Conservation (phyloP, 140 eudicot species). For the Cichorium intybus region DNA sequence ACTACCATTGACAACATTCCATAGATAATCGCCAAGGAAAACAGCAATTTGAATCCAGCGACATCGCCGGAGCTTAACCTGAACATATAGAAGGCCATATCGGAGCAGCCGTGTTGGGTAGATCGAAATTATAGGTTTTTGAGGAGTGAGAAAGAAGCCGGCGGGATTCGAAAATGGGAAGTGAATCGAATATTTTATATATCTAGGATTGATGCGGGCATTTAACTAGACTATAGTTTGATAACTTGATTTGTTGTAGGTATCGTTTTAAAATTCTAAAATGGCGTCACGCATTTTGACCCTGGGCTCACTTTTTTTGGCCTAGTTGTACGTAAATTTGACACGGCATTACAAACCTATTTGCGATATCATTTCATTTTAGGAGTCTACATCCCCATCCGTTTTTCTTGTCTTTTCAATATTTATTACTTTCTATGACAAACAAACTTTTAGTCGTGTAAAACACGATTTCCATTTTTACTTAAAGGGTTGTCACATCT, state of each 20-base stretch:
- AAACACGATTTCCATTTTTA: neutral
- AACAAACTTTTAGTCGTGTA: neutral
- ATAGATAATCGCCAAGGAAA: slow-evolving; percentile 44
- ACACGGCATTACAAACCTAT: slow-evolving; percentile 12
- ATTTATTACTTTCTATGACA: neutral
- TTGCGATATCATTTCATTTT: neutral
- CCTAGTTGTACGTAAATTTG: neutral
- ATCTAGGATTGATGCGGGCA: neutral
- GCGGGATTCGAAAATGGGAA: slow-evolving; percentile 16
- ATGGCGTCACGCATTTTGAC: slow-evolving; percentile 30
- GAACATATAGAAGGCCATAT: slow-evolving; percentile 33
- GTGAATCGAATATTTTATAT: neutral
- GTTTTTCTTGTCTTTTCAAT: too few relatives aligned
- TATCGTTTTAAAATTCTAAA: slow-evolving; percentile 29
- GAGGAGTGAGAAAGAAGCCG: slow-evolving; percentile 4
- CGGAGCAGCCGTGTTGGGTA: neutral
- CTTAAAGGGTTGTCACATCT: neutral
- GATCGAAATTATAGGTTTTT: slow-evolving; percentile 13
- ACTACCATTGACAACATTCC: slow-evolving; percentile 54
- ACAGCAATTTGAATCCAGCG: slow-evolving; percentile 62
- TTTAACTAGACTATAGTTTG: neutral
- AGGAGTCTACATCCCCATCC: neutral
- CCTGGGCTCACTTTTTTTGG: neutral
- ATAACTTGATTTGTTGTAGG: neutral
- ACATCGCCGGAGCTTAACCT: slow-evolving; percentile 52